Evolutionary conservation across 2,329 filamentous ascomycete species (phyloP).

Genomic region (Madurella fahalii): DNA sequence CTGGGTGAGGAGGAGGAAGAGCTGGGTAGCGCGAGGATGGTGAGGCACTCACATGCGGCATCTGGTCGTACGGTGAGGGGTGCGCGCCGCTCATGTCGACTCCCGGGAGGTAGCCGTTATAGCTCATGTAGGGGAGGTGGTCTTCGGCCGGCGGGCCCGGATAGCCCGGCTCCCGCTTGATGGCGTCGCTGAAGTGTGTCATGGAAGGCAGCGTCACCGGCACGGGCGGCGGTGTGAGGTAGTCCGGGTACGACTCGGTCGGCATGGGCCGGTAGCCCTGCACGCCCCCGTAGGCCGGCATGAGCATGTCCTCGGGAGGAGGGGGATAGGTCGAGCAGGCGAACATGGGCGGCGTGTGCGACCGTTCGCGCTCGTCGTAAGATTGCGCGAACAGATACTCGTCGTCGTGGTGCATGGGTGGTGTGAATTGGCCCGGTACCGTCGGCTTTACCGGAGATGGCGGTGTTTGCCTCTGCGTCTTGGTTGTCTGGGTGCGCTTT

Average conservation of each 20-base stretch:
- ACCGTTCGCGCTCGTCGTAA: constrained; percentile 64
- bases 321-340: constrained; percentile 64
- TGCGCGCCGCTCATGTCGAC: constrained; percentile 55
- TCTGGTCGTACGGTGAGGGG: constrained; percentile 60
- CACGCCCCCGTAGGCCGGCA: constrained; percentile 55
- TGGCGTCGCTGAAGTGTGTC: constrained; percentile 58
- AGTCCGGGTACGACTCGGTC: constrained; percentile 47
- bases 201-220: constrained; percentile 61
- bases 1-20: constrained; percentile 15
- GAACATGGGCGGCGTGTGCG: constrained; percentile 63
- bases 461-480: constrained; percentile 32
- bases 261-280: constrained; percentile 51
- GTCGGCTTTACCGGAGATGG: constrained; percentile 33
- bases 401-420: constrained; percentile 58
- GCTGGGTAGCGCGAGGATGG: constrained; percentile 39
- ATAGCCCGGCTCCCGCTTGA: constrained; percentile 60
- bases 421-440: constrained; percentile 54
- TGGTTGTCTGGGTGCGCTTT: constrained; percentile 40
- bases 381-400: constrained; percentile 59
- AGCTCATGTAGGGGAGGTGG: constrained; percentile 63
- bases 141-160: constrained; percentile 48
- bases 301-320: constrained; percentile 57
- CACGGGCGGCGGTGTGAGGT: constrained; percentile 43
- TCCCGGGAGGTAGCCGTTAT: constrained; percentile 56
- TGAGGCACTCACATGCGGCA: constrained; percentile 68